Base-by-base conservation (phyloP, 2,329 filamentous ascomycete genomes). In the Hypocrella siamensis region DNA sequence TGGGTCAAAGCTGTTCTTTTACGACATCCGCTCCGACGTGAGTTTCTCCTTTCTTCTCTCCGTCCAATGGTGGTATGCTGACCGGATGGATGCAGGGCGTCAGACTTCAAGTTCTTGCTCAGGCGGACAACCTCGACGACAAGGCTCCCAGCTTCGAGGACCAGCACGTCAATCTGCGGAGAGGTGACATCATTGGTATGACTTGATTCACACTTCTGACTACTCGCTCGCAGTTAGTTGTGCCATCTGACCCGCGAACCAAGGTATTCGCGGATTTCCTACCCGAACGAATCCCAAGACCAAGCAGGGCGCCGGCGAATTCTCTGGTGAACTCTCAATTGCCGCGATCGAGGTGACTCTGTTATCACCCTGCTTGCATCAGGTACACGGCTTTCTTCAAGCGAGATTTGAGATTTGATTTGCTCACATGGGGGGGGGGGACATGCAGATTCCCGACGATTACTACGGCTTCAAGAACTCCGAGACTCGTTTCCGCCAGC, bases 391-490 rank as follows among this genome's bases (percentile, higher is more conserved):
- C 15, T 19, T 19, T 17, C 9, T 10, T 7, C n/a, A 10, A 7
- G 8, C 4, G 16, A 17, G n/a, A 28, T 9, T n/a, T 7, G 17
- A 8, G 11, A 6, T 17, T 15, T 17, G 16, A 18, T 17, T 18
- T 18, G 27, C 14, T 22, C 21, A 22, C 21, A 22, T 7, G 7
- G 21, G 12, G 12, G 12, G 12, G 12, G 12, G 12, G 12, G 12
- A 22, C 12, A n/a, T n/a, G 4, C 18, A 51, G 48, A 53, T 58
- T 43, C 90, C 90, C 35, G 79, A 80, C 38, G 84, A 90, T 56
- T 79, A 88, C 60, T 94, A 84, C 53, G 88, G 88, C 39, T 85
- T 96, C 66, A 88, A 93, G 67, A 86, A 96, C 53, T 74, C 85
- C 51, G 90, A 98, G 59, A 80, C 86, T 57, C 75, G 90, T 38